Base-by-base conservation (phyloP, 331 rosid genomes). In the Telfairia occidentalis region DNA sequence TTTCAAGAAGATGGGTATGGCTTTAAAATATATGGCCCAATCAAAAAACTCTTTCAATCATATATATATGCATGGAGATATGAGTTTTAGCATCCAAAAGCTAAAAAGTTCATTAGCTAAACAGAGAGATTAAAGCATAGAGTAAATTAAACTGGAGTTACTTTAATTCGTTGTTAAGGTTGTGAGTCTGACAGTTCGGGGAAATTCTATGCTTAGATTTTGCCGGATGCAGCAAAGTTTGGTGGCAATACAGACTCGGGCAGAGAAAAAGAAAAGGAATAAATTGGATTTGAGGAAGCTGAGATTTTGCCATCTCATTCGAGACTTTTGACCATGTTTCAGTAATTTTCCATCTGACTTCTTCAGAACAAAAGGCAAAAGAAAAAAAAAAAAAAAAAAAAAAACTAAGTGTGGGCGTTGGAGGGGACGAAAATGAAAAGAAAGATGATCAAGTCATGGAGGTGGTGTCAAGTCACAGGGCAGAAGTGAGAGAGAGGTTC, bases 381-480 rank as follows among this genome's bases (percentile, higher is more conserved):
- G 6, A 3, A 46, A 2, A 52, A 53, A 2, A n/a, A n/a, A n/a
- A n/a, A n/a, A n/a, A n/a, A n/a, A n/a, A n/a, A n/a, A 40, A 2
- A 6, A 8, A 40, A 40, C 0, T 11, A 40, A 40, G 45, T 40
- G 53, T 46, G 53, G 53, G 52, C 15, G 13, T 46, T 46, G 52
- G n/a, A 46, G 52, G 52, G 52, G 52, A 46, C 52, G 54, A 48
- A 53, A 53, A 18, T n/a, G 59, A 10, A 54, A 54, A 9, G 67
- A 30, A 15, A 72, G 78, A 77, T 5, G 18, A 72, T 7, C 34
- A 63, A 64, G 29, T 64, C 10, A 66, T 66, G 73, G 76, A 75
- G 83, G 87, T 86, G 93, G 54, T 81, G 90, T 88, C 92, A 81
- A 84, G 89, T 89, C 89, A 84, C 81, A 83, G 80, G 87, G 80